A percentile compares a stretch with the other conserved stretches of the same genome.
These are phyloP conservation scores for Sporodiniella umbellata DNA, from an alignment of 371 early-diverging fungal genomes.

Conservation along the genomic window DNA sequence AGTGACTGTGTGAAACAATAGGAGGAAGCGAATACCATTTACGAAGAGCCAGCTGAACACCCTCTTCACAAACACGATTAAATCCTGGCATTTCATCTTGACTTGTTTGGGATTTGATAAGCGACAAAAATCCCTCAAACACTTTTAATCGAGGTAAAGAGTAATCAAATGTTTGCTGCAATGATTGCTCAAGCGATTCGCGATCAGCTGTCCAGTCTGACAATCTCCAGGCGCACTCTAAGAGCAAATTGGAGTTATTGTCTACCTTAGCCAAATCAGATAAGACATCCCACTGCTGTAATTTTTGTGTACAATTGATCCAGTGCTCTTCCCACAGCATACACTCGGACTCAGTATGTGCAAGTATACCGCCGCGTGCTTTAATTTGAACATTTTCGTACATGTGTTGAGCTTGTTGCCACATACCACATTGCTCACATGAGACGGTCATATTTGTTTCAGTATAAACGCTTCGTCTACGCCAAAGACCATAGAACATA, in stretches of 20 bases:
- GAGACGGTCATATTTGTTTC: slow-evolving; percentile 96
- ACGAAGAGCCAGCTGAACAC: slow-evolving; percentile 81
- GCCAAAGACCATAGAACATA: slow-evolving; percentile 92
- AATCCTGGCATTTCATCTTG: slow-evolving; percentile 70
- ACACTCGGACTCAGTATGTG: slow-evolving; percentile 96
- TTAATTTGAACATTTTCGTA: slow-evolving; percentile 95
- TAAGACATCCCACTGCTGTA: slow-evolving; percentile 99
- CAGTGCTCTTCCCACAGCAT: slow-evolving; percentile 98
- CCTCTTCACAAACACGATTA: slow-evolving; percentile 80
- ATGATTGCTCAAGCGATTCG: slow-evolving; percentile 63
- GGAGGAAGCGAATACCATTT: slow-evolving; percentile 88
- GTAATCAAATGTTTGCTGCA: slow-evolving; percentile 57
- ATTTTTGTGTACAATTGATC: slow-evolving; percentile 84
- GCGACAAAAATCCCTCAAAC: slow-evolving; percentile 83
- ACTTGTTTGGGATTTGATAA: slow-evolving; percentile 70
- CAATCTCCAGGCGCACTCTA: slow-evolving; percentile 92
- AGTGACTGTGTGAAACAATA: slow-evolving; percentile 81
- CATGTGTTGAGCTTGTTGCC: slow-evolving; percentile 88
- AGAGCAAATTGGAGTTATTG: slow-evolving; percentile 73
- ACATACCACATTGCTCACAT: slow-evolving; percentile 92
- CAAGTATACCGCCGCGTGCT: slow-evolving; percentile 82
- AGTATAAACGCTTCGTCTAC: slow-evolving; percentile 85
- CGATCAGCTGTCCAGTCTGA: slow-evolving; percentile 88
- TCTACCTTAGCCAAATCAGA: slow-evolving; percentile 92
- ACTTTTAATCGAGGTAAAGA: slow-evolving; percentile 75